phyloP scores from a whole-genome alignment of 164 flowering plant species.

The Pachysandra terminalis region DNA sequence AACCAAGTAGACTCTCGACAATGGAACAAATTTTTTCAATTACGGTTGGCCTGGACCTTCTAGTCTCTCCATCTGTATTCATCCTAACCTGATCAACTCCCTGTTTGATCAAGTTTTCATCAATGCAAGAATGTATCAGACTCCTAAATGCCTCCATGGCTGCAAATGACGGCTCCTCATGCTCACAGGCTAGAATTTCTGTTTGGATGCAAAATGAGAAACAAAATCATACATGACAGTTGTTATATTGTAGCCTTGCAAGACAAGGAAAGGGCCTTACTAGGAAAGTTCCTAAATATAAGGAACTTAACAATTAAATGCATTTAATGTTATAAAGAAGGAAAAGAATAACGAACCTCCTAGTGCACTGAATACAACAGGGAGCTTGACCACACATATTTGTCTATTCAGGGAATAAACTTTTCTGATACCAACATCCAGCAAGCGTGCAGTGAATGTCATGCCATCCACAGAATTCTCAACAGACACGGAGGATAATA shows the following conservation, averaged over 20 bases:
- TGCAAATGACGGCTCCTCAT: constrained; percentile 79
- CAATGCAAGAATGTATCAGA: constrained; percentile 65
- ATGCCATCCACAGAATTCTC: constrained; percentile 70
- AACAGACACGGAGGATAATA: constrained; percentile 46
- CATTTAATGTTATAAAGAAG: background rate
- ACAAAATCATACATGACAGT: background rate
- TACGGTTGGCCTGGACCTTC: constrained; percentile 61
- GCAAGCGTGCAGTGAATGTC: constrained; percentile 72
- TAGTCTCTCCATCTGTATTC: constrained; percentile 23
- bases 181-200: constrained; percentile 79
- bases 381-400: constrained; percentile 67
- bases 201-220: constrained; percentile 14
- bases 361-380: constrained; percentile 63
- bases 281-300: background rate
- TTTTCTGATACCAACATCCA: constrained; percentile 72
- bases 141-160: constrained; percentile 63
- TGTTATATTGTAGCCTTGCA: background rate
- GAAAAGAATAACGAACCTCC: constrained; percentile 48
- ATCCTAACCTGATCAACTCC: constrained; percentile 53
- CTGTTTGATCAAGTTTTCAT: constrained; percentile 69
- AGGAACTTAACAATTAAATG: background rate
- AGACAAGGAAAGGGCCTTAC: background rate
- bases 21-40: constrained; percentile 83
- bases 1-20: constrained; percentile 75
- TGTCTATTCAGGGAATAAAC: constrained; percentile 58